Conservation (phyloP, 257 asterid genomes). For the Mentha longifolia region DNA sequence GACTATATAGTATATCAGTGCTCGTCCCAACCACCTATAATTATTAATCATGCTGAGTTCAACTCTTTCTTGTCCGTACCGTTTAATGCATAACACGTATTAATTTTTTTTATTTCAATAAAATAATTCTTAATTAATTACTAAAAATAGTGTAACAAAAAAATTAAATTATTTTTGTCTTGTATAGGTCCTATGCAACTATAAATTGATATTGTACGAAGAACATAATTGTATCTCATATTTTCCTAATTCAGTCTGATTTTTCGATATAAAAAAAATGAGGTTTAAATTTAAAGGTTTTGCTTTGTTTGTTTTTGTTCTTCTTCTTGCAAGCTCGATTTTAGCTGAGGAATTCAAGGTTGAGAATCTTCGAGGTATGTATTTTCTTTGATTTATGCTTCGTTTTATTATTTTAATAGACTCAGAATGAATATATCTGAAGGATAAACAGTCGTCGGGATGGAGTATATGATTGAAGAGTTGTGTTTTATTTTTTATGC, state of each 20-base stretch:
- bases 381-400: not conserved
- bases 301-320: constrained; percentile 6
- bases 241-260: not conserved
- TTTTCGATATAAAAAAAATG: constrained; percentile 1
- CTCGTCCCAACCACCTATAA: not conserved
- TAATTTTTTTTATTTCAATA: not conserved
- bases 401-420: no score
- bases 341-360: no score
- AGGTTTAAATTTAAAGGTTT: constrained; percentile 6
- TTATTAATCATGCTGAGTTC: not conserved
- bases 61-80: not conserved
- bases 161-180: not conserved
- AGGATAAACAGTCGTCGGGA: no score
- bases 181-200: not conserved
- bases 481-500: no score
- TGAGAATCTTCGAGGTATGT: not conserved
- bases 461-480: no score
- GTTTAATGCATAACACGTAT: not conserved
- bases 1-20: constrained; percentile 9
- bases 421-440: no score
- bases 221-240: not conserved
- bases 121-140: no score
- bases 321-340: constrained; percentile 22
- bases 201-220: not conserved
- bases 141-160: not conserved